phyloP scores from a whole-genome alignment of 768 basidiomycete genomes.

The Paxillus involutus region DNA sequence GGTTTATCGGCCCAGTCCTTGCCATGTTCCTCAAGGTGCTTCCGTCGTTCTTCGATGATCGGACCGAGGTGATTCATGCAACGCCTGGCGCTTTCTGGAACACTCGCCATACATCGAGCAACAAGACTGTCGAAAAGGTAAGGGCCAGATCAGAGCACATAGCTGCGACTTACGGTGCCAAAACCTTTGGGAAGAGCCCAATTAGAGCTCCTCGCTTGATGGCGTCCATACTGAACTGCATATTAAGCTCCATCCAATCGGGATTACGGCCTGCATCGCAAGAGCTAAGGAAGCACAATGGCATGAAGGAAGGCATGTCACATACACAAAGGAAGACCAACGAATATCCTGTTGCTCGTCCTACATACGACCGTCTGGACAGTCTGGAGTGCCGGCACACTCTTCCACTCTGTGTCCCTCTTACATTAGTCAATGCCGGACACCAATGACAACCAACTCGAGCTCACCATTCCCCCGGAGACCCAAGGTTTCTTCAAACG shows the following conservation, averaged over 20 bases:
- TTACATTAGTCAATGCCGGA: no score
- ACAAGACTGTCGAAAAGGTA: slow-evolving; percentile 10
- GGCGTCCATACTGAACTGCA: slow-evolving; percentile 30
- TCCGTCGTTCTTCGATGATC: no score
- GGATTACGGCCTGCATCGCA: slow-evolving; percentile 33
- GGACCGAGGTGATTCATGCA: slow-evolving; percentile 10
- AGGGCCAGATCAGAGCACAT: neutral
- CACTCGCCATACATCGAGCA: slow-evolving; percentile 7
- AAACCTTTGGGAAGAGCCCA: slow-evolving; percentile 27
- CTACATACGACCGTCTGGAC: slow-evolving; percentile 38
- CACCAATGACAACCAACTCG: neutral
- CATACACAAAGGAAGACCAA: slow-evolving; percentile 45
- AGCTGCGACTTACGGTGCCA: slow-evolving; percentile 26
- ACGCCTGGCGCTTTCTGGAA: neutral
- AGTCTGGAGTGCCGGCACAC: slow-evolving; percentile 23
- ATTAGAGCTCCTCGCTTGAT: slow-evolving; percentile 17
- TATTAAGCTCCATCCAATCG: slow-evolving; percentile 30
- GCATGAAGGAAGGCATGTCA: neutral
- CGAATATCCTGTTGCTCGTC: slow-evolving; percentile 43
- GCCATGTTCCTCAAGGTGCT: no score
- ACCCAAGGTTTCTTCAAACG: slow-evolving; percentile 39
- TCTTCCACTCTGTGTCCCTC: slow-evolving; percentile 35
- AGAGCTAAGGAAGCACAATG: neutral
- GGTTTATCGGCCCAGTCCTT: no score
- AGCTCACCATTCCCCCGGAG: slow-evolving; percentile 10